These are phyloP conservation scores for Penicillium goetzii DNA, from an alignment of 495 filamentous ascomycete genomes.

Conservation along the genomic window DNA sequence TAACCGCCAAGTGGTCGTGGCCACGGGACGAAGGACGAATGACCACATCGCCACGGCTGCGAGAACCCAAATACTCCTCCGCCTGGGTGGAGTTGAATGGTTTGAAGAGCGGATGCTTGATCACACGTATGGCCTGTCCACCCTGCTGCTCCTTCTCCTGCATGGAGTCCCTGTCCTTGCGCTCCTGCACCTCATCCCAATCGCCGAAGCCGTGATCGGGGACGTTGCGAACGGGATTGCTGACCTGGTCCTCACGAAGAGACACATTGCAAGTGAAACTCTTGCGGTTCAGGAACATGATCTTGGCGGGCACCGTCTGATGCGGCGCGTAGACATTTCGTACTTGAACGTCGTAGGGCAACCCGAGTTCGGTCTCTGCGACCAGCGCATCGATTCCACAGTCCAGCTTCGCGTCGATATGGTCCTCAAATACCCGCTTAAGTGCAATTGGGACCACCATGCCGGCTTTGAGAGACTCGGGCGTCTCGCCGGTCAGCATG, in stretches of 20 bases:
- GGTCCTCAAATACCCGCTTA: conserved; percentile 84
- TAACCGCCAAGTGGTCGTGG: conserved; percentile 90
- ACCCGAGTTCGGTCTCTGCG: conserved; percentile 69
- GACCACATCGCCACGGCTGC: conserved; percentile 84
- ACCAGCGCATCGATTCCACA: conserved; percentile 91
- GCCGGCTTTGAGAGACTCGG: conserved; percentile 76
- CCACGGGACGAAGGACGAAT: conserved; percentile 95
- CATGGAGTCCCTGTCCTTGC: conserved; percentile 73
- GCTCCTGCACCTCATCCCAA: conserved; percentile 85
- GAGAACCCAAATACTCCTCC: conserved; percentile 87
- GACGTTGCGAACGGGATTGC: conserved; percentile 65
- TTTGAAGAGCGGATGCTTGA: conserved; percentile 94
- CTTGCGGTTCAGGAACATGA: conserved; percentile 82
- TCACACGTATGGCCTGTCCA: conserved; percentile 85
- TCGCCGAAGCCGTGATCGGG: conserved; percentile 72
- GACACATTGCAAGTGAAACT: conserved; percentile 79
- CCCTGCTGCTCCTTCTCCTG: conserved; percentile 79
- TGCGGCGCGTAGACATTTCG: conserved; percentile 65
- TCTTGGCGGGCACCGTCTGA: conserved; percentile 86
- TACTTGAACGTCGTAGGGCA: conserved; percentile 60
- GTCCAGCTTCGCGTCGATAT: conserved; percentile 89
- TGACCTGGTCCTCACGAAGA: conserved; percentile 76
- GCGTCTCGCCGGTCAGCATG: conserved; percentile 93
- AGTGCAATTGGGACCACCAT: conserved; percentile 93
- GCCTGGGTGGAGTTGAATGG: conserved; percentile 92